Evolutionary conservation across 2,329 filamentous ascomycete genomes (phyloP).

Genomic region (Colletotrichum australisinense): DNA sequence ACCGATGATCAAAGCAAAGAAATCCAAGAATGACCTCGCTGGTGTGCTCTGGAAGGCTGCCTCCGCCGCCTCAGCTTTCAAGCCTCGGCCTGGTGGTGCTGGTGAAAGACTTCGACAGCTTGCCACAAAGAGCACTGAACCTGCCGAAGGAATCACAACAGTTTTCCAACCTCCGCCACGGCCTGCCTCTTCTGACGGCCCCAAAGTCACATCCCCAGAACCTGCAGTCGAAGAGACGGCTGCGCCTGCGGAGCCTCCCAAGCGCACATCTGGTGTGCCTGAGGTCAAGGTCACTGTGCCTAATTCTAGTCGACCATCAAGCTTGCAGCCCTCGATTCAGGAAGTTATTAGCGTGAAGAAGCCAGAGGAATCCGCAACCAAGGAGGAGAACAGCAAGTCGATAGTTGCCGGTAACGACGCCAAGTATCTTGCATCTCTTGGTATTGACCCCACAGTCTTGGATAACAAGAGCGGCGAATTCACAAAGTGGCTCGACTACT

Average conservation of each 20-base stretch:
- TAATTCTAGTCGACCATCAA: conserved; percentile 51
- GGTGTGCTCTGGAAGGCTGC: conserved; percentile 85
- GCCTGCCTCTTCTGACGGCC: conserved; percentile 48
- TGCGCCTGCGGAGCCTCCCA: conserved; percentile 42
- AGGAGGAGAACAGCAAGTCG: conserved; percentile 68
- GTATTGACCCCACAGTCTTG: conserved; percentile 81
- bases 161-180: conserved; percentile 84
- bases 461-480: conserved; percentile 84
- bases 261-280: conserved; percentile 56
- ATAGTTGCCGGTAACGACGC: conserved; percentile 78
- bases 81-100: conserved; percentile 87
- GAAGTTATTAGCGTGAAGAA: conserved; percentile 41
- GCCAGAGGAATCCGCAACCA: conserved; percentile 41
- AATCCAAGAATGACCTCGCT: conserved; percentile 78
- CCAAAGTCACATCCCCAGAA: conserved; percentile 46
- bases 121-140: conserved; percentile 58
- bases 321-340: conserved; percentile 51
- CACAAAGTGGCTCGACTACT: conserved; percentile 83
- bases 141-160: conserved; percentile 80
- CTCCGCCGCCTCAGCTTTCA: conserved; percentile 75
- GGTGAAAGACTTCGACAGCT: conserved; percentile 80
- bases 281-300: conserved; percentile 70
- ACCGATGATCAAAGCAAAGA: conserved; percentile 89
- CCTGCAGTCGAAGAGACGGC: conserved; percentile 39
- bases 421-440: conserved; percentile 81